Evolutionary conservation across 2,329 filamentous ascomycete species (phyloP).

Genomic region (Pseudogymnoascus sp.): DNA sequence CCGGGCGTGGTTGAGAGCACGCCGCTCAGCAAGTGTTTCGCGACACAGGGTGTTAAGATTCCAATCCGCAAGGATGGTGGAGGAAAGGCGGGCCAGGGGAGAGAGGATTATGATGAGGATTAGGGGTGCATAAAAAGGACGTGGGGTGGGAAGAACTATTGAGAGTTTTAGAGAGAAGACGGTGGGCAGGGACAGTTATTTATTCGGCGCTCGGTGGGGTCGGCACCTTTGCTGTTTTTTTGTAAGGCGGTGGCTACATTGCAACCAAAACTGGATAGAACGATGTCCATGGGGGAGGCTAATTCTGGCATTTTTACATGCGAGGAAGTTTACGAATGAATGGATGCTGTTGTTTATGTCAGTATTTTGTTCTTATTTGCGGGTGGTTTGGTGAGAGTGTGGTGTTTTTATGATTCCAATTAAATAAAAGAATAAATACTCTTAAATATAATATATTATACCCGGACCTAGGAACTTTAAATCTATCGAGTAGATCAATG

Average conservation of each 20-base stretch:
- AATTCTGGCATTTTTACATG: conserved; percentile 1
- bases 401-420: not conserved
- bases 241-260: not conserved
- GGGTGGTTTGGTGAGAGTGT: not conserved
- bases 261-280: conserved; percentile 4
- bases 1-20: conserved; percentile 96
- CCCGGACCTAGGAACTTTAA: not conserved
- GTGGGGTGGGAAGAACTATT: not conserved
- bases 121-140: not conserved
- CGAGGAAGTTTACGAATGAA: not conserved
- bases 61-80: conserved; percentile 81
- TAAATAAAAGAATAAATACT: not conserved
- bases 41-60: conserved; percentile 90
- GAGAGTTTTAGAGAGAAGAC: not conserved
- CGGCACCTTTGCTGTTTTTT: conserved; percentile 3
- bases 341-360: not conserved
- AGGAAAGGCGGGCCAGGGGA: not conserved
- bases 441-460: not conserved
- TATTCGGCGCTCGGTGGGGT: conserved; percentile 3
- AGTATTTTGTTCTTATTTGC: not conserved
- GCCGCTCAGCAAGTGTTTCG: conserved; percentile 82
- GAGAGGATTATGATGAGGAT: conserved; percentile 6
- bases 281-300: not conserved
- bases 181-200: conserved; percentile 1
- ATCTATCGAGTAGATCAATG: not conserved